Evolutionary conservation across 2,329 filamentous ascomycete species (phyloP).

Genomic region (Sporothrix luriei): DNA sequence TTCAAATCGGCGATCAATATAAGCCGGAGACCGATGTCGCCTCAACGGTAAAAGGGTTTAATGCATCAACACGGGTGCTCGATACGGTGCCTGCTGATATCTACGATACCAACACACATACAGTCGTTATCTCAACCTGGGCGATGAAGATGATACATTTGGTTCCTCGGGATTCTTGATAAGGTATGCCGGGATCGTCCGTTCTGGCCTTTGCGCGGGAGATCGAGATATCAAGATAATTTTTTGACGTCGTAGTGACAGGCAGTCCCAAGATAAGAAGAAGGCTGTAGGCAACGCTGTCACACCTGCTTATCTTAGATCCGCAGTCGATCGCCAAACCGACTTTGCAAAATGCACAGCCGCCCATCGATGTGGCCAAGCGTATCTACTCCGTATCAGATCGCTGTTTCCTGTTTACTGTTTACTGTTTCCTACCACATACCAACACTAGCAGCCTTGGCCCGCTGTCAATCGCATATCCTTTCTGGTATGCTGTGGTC

Average conservation of each 20-base stretch:
- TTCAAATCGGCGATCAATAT: neutral
- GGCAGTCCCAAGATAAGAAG: slow-evolving; percentile 14
- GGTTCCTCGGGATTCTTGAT: neutral
- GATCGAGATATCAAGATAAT: slow-evolving; percentile 3
- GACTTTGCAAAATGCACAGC: neutral
- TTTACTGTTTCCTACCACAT: too few relatives aligned
- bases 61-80: neutral
- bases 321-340: neutral
- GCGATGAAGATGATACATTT: neutral
- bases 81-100: neutral
- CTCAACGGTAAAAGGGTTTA: too few relatives aligned
- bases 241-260: neutral
- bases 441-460: neutral
- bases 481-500: neutral
- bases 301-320: neutral
- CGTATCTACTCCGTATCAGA: neutral
- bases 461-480: neutral
- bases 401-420: too few relatives aligned
- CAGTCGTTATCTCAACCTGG: neutral
- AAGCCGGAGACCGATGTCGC: too few relatives aligned
- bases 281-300: neutral
- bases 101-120: neutral
- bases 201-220: neutral
- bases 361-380: neutral
- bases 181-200: slow-evolving; percentile 21